Conservation (phyloP, 345 rosid species). For the Pistacia vera region DNA sequence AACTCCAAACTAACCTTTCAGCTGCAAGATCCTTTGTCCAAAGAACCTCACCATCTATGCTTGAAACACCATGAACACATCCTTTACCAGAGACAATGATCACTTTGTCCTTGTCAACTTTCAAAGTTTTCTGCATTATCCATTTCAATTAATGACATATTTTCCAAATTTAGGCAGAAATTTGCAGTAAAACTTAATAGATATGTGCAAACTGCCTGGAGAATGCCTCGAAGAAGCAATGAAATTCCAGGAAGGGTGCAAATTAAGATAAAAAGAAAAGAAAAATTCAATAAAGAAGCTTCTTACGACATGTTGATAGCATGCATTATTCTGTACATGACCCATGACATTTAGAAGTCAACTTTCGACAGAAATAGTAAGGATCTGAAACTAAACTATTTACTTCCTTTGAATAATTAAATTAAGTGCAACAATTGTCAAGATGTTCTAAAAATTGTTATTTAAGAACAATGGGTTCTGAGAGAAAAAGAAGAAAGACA, state of each 20-base stretch:
- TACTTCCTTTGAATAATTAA: not conserved
- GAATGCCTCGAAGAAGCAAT: not conserved
- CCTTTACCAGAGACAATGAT: constrained; percentile 71
- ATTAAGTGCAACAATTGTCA: not conserved
- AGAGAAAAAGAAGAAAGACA: not conserved
- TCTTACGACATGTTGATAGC: not conserved
- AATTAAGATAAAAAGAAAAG: not conserved
- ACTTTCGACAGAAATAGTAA: not conserved
- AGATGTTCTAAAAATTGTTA: not conserved
- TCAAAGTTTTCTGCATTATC: constrained; percentile 59
- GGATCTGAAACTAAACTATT: not conserved
- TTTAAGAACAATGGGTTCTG: not conserved
- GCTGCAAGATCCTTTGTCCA: constrained; percentile 84
- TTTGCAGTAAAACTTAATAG: constrained; percentile 4
- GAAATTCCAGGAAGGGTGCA: constrained; percentile 2
- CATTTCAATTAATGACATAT: constrained; percentile 7
- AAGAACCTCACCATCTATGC: constrained; percentile 79
- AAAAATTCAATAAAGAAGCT: not conserved
- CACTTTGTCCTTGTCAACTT: constrained; percentile 67
- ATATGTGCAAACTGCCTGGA: not conserved
- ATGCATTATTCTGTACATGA: no score
- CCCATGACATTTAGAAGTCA: not conserved
- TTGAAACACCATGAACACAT: constrained; percentile 82
- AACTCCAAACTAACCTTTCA: constrained; percentile 60
- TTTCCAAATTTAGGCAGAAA: not conserved